Evolutionary conservation across 768 basidiomycete genomes (phyloP).

Genomic region (Suillus fuscotomentosus): DNA sequence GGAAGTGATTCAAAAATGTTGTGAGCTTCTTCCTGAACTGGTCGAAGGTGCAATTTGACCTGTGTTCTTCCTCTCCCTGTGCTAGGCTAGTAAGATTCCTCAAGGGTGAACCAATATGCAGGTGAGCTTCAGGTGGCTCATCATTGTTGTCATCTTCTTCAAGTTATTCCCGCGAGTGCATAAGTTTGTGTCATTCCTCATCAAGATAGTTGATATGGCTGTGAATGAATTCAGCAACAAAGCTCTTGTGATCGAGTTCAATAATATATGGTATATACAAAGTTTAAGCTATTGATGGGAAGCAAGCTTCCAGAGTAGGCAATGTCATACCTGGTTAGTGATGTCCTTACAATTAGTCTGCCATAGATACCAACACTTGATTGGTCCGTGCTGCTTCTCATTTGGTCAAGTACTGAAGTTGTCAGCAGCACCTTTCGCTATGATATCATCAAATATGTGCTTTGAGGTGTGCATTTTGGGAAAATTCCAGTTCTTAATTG

Average conservation of each 20-base stretch:
- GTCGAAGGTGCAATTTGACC: constrained; percentile 2
- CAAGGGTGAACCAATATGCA: not conserved
- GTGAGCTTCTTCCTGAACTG: constrained; percentile 5
- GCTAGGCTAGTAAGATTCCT: not conserved
- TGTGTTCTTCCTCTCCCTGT: constrained; percentile 1
- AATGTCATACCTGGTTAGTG: not conserved
- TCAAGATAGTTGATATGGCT: not conserved
- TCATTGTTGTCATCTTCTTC: not conserved
- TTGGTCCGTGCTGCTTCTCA: not conserved
- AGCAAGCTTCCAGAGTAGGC: not conserved
- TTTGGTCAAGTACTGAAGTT: not conserved
- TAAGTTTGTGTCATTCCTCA: not conserved
- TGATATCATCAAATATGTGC: constrained; percentile 1
- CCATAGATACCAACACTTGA: not conserved
- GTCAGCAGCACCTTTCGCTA: not conserved
- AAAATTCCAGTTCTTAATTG: constrained; percentile 1
- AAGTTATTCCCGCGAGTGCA: not conserved
- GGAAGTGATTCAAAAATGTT: not conserved
- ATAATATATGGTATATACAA: not conserved
- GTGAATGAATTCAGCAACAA: not conserved
- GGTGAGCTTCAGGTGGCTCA: not conserved
- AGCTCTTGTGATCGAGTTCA: not conserved
- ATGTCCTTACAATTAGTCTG: not conserved
- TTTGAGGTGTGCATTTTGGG: not conserved
- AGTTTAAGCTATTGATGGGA: not conserved